Evolutionary conservation across 2,329 filamentous ascomycete species (phyloP), one percentile per base, ranked within the genome.

Genomic region (Xylaria arbuscula): DNA sequence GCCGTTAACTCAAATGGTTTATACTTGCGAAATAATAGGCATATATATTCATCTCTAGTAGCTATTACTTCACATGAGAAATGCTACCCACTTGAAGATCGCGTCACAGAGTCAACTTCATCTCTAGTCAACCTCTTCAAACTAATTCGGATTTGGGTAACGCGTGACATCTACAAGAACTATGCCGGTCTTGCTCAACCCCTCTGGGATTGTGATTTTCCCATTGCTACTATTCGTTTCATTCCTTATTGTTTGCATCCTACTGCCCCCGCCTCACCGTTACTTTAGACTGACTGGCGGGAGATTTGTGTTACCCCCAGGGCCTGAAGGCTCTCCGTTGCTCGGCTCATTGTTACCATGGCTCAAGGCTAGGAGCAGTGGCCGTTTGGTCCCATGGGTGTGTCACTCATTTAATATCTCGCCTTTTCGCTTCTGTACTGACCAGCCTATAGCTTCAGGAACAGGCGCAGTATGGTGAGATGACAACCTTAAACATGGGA

Each of bases 401-500:
- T 10, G 62, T 55, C 19, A 40, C 36, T 10, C 36, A 13, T 3
- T 13, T 13, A 38, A 38, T 38, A 38, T 38, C 36, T 38, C 36
- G 36, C 13, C 36, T 38, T 7, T 38, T 9, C 8, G 36, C 36
- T 24, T 53, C 17, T 53, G 32, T 28, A n/a, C 66, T 61, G 19
- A 64, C 7, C 24, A 5, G 19, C 5, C 42, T 0, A 17, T 59
- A 60, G 56, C 66, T 60, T 24, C 64, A 47, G 34, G 22, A 62
- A 59, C 67, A 66, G 48, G 60, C 42, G 15, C 42, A 68, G 32
- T 75, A 75, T 60, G 76, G 76, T n/a, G 76, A 77, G 24, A 75
- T 77, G 75, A 70, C 72, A 32, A 76, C 76, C 1, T 36, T 77
- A 19, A 70, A 73, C 55, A 67, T 79, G 42, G 77, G 77, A 10